Percentiles rank a stretch among this genome's conserved stretches.
phyloP scores from a whole-genome alignment of 2,329 filamentous ascomycete species.

The Trichoderma harzianum region DNA sequence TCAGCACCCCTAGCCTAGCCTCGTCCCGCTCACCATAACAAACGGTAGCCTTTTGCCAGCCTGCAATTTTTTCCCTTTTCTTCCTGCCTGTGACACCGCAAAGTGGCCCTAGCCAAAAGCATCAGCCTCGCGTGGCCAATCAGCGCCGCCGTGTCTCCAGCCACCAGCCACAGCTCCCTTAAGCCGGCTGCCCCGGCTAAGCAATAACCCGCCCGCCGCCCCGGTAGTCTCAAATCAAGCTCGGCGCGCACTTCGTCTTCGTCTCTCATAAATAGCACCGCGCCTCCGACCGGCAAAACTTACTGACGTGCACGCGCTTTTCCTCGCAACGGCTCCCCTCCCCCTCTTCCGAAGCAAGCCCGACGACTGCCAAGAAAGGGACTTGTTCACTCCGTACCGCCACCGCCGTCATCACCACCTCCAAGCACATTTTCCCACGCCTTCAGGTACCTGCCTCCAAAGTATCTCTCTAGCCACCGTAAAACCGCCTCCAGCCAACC shows the following conservation, averaged over 20 bases:
- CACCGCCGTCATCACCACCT: not conserved
- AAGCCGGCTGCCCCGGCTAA: constrained; percentile 26
- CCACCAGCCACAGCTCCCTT: constrained; percentile 20
- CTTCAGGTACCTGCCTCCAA: not conserved
- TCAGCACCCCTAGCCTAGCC: not conserved
- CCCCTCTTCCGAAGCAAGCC: constrained; percentile 17
- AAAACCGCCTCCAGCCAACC: not conserved
- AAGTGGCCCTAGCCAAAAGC: constrained; percentile 14
- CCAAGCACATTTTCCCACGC: not conserved
- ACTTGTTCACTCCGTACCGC: not conserved
- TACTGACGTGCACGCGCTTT: constrained; percentile 47
- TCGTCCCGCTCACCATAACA: constrained; percentile 11
- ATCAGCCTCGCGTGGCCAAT: not conserved
- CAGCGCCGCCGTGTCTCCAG: not conserved
- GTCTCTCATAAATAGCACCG: constrained; percentile 46
- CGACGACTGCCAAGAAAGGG: not conserved
- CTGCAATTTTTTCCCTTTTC: not conserved
- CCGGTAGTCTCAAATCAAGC: constrained; percentile 39
- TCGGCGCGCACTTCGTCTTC: constrained; percentile 34
- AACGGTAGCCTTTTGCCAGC: not conserved
- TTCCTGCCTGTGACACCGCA: not conserved
- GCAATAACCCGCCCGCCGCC: constrained; percentile 29
- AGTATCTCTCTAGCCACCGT: not conserved
- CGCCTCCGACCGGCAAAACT: constrained; percentile 43
- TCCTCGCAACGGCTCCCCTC: constrained; percentile 37